These are phyloP conservation scores for Solanum boliviense DNA, from an alignment of 257 asterid genomes.

Conservation along the genomic window DNA sequence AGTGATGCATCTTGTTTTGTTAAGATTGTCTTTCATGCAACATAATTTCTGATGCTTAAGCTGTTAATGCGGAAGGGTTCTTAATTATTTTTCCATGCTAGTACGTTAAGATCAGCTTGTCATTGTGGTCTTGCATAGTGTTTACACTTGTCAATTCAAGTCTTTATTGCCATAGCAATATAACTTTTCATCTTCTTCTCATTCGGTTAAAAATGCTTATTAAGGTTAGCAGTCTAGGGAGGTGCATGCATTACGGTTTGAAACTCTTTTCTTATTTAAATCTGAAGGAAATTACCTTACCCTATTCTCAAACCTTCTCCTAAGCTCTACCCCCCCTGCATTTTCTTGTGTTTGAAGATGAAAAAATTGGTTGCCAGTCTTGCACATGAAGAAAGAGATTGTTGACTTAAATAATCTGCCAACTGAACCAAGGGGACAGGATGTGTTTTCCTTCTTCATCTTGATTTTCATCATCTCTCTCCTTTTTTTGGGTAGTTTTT, in stretches of 20 bases:
- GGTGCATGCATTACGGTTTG: neutral
- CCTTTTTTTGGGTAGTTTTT: neutral
- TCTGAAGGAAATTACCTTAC: neutral
- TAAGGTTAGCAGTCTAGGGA: neutral
- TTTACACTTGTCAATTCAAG: neutral
- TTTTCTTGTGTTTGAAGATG: no score
- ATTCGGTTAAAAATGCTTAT: neutral
- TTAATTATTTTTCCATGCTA: neutral
- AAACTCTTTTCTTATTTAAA: neutral
- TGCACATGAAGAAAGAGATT: neutral
- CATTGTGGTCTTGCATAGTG: neutral
- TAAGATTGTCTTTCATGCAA: neutral
- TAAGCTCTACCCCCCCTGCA: no score
- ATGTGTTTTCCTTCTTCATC: neutral
- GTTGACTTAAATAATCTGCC: neutral
- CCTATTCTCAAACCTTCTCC: neutral
- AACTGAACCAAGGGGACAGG: neutral
- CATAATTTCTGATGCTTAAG: neutral
- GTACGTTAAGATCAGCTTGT: neutral
- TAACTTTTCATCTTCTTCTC: neutral
- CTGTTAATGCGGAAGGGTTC: neutral
- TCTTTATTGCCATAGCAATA: neutral
- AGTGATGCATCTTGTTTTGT: neutral
- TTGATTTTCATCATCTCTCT: neutral
- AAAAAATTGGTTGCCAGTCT: neutral